Conservation (phyloP, 1,284 basidiomycete species). For the Ceratobasidium sp. region DNA sequence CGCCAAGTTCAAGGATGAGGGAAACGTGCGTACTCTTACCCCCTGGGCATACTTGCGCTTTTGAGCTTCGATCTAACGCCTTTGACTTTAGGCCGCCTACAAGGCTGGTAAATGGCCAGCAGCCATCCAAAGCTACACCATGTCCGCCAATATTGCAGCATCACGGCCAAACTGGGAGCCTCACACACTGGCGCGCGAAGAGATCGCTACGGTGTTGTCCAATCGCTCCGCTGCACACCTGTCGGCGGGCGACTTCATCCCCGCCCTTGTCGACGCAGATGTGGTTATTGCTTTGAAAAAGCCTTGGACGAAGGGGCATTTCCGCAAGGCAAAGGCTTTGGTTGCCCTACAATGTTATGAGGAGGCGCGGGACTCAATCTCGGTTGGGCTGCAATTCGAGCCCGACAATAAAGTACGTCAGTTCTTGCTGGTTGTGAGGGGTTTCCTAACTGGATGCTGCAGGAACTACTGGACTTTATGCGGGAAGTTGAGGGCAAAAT, state of each 20-base stretch:
- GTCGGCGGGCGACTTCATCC: conserved; percentile 79
- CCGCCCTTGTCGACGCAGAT: conserved; percentile 91
- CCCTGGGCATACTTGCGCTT: too few species aligned
- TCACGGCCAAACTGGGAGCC: conserved; percentile 92
- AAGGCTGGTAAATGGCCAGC: conserved; percentile 76
- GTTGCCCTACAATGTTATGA: conserved; percentile 74
- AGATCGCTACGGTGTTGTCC: conserved; percentile 87
- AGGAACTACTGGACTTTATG: conserved; percentile 49
- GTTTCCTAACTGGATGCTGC: not conserved
- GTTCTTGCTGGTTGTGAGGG: too few species aligned
- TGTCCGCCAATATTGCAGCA: conserved; percentile 83
- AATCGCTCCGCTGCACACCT: conserved; percentile 91
- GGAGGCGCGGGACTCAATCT: conserved; percentile 85
- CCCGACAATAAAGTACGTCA: conserved; percentile 77
- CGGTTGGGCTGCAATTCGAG: conserved; percentile 89
- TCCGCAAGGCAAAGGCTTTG: conserved; percentile 89
- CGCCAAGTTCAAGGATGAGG: conserved; percentile 85
- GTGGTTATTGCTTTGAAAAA: conserved; percentile 85
- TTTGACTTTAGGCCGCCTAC: conserved; percentile 69
- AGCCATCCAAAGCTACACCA: conserved; percentile 85
- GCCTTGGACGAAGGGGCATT: conserved; percentile 96
- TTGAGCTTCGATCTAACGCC: conserved; percentile 17
- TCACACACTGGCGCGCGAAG: conserved; percentile 84
- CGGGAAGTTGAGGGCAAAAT: conserved; percentile 47
- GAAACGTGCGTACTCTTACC: conserved; percentile 70